phyloP scores from a whole-genome alignment of 805 yeast genomes.

The Wickerhamomyces hampshirensis region DNA sequence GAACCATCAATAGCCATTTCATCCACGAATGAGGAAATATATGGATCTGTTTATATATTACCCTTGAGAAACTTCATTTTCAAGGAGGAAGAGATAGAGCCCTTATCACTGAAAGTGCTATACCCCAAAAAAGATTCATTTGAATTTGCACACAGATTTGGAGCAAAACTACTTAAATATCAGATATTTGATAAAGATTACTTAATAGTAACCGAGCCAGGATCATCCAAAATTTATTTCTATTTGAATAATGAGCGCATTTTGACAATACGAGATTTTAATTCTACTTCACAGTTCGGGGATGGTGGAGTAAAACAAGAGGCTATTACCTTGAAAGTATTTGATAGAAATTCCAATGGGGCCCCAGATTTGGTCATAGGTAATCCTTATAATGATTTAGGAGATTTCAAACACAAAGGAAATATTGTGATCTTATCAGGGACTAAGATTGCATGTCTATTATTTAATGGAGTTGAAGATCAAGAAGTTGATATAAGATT shows the following conservation, averaged over 20 bases:
- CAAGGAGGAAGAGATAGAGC: neutral
- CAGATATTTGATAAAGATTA: slow-evolving; percentile 27
- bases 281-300: slow-evolving; percentile 31
- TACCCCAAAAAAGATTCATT: slow-evolving; percentile 9
- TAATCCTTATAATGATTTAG: slow-evolving; percentile 36
- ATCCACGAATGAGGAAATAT: slow-evolving; percentile 40
- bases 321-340: slow-evolving; percentile 30
- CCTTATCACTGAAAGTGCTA: neutral
- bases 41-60: slow-evolving; percentile 42
- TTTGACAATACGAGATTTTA: slow-evolving; percentile 24
- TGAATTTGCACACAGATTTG: slow-evolving; percentile 35
- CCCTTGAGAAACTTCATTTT: slow-evolving; percentile 30
- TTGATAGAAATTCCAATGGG: slow-evolving; percentile 35
- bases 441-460: slow-evolving; percentile 9
- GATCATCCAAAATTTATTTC: slow-evolving; percentile 38
- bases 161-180: slow-evolving; percentile 32
- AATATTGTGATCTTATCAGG: slow-evolving; percentile 31
- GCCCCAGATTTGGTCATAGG: slow-evolving; percentile 39
- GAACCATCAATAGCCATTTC: slow-evolving; percentile 44
- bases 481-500: slow-evolving; percentile 9
- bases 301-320: slow-evolving; percentile 37
- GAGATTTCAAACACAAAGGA: slow-evolving; percentile 32
- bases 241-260: slow-evolving; percentile 25
- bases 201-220: slow-evolving; percentile 49
- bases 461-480: slow-evolving; percentile 4